A percentile compares a stretch with the other conserved stretches of the same genome.
Evolutionary conservation across 768 basidiomycete species (phyloP).

Genomic region (Lactarius pseudohatsudake): DNA sequence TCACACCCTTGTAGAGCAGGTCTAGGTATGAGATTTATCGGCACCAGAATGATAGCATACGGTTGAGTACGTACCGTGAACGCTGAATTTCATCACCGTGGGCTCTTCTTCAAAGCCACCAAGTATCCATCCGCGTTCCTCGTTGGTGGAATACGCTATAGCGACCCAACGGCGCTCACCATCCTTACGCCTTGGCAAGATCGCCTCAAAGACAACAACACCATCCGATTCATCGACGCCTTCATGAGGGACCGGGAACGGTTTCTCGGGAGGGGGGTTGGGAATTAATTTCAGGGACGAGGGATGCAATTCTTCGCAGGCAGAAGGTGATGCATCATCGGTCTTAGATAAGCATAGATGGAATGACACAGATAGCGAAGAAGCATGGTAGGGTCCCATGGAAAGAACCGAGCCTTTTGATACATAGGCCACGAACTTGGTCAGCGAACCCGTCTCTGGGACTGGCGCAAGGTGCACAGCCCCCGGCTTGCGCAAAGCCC

Average conservation of each 20-base stretch:
- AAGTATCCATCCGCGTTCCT: slow-evolving; percentile 60
- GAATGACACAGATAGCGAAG: slow-evolving; percentile 49
- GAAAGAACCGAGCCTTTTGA: slow-evolving; percentile 56
- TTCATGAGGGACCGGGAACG: slow-evolving; percentile 66
- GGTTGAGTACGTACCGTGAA: slow-evolving; percentile 45
- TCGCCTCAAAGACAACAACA: slow-evolving; percentile 60
- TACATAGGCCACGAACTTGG: slow-evolving; percentile 55
- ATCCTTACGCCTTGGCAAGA: slow-evolving; percentile 34
- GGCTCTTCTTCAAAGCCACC: slow-evolving; percentile 48
- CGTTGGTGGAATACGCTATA: slow-evolving; percentile 49
- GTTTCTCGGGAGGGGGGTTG: slow-evolving; percentile 48
- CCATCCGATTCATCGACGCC: slow-evolving; percentile 78
- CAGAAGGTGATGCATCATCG: slow-evolving; percentile 5
- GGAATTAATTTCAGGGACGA: slow-evolving; percentile 61
- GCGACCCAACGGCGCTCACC: slow-evolving; percentile 47
- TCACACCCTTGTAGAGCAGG: slow-evolving; percentile 20
- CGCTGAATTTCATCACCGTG: slow-evolving; percentile 38
- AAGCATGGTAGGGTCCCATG: slow-evolving; percentile 49
- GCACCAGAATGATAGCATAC: slow-evolving; percentile 18
- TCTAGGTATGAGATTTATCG: slow-evolving; percentile 17
- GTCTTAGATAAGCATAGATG: slow-evolving; percentile 42
- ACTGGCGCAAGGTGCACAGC: slow-evolving; percentile 55
- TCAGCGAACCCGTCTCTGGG: slow-evolving; percentile 23
- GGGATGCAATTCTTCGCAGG: slow-evolving; percentile 39
- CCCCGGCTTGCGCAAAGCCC: slow-evolving; percentile 45